Evolutionary conservation across 116 monocot genomes (phyloP), one percentile per base, ranked within the genome.

Genomic region (Dioscorea cayenensis): DNA sequence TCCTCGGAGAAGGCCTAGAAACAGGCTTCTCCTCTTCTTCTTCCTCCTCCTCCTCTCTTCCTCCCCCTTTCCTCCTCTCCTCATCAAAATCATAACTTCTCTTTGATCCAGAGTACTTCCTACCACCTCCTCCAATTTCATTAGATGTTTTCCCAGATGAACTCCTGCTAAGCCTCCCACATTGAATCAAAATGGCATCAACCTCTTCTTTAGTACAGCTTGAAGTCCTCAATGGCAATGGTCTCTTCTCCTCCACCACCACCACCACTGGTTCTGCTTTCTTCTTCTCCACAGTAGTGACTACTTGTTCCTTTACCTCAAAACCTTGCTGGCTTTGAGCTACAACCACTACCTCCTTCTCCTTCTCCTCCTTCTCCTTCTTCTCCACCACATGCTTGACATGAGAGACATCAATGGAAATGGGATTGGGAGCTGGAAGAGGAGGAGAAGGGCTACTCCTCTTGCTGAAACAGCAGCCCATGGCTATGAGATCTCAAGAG

Each of bases 151-250:
- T 85, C 0, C 78, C 89, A 2, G 93, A 90, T 14, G 92, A 86
- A 66, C 89, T 93, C 17, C 97, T 80, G 68, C 97, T 97, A 66
- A 97, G 90, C 5, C 97, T 82, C n/a, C 93, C 97, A 80, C 97
- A 97, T 67, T 93, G 93, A 72, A 97, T 97, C 12, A 97, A 84
- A 48, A 97, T 97, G 49, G 97, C 90, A 32, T 97, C 97, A 51
- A 93, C 74, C 74, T 97, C 97, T 68, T 92, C 97, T 65, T 90
- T 97, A 19, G 97, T 86, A 67, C 97, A 97, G 83, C 85, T 93
- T 17, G 90, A 97, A 1, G 86, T 83, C 59, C 90, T 66, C 43
- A 87, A 64, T 28, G 78, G 51, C 5, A 48, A 60, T 4, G 74
- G 38, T 36, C 4, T 63, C 66, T 61, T 3, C 71, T 84, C 76